Conservation (phyloP, 345 rosid genomes). For the Microthlaspi erraticum region DNA sequence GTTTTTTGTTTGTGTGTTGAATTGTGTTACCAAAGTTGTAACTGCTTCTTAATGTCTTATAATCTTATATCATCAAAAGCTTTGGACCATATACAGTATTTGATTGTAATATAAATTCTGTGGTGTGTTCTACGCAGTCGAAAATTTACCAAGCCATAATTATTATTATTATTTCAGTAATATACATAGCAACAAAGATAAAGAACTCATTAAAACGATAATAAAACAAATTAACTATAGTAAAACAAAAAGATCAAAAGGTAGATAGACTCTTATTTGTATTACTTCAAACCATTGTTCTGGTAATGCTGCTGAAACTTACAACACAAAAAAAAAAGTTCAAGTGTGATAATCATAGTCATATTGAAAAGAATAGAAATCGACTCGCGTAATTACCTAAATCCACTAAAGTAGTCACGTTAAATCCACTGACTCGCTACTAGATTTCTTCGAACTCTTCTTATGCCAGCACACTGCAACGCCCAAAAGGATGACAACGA, state of each 20-base stretch:
- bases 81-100: neutral
- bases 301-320: too few relatives aligned
- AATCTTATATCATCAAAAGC: too few relatives aligned
- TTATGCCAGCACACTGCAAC: neutral
- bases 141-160: too few relatives aligned
- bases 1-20: too few relatives aligned
- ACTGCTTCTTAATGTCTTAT: neutral
- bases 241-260: neutral
- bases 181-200: too few relatives aligned
- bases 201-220: too few relatives aligned
- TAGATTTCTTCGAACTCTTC: neutral
- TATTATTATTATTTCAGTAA: too few relatives aligned
- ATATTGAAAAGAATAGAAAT: too few relatives aligned
- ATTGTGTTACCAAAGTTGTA: neutral
- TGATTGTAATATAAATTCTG: neutral
- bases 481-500: neutral
- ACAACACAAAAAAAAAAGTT: neutral
- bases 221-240: too few relatives aligned
- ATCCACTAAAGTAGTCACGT: neutral
- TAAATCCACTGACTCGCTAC: too few relatives aligned
- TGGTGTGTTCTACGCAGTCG: too few relatives aligned
- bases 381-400: neutral
- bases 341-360: too few relatives aligned
- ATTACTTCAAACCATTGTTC: conserved; percentile 11
- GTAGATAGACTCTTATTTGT: neutral